These are phyloP conservation scores for Botrytis fragariae DNA, from an alignment of 2,329 filamentous ascomycete genomes.

Conservation along the genomic window DNA sequence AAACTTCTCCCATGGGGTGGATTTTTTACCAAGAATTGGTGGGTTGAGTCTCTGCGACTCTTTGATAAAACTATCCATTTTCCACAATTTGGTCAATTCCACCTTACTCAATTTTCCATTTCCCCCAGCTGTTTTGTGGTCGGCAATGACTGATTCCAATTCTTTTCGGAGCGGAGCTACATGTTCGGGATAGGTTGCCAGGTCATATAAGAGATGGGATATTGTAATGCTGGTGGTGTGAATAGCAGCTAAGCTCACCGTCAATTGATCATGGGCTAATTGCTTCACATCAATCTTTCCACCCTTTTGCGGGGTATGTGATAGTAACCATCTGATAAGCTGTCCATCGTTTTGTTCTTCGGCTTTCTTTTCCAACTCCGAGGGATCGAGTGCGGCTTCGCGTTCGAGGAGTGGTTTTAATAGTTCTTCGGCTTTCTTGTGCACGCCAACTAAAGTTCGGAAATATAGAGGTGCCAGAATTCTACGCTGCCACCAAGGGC, in stretches of 20 bases:
- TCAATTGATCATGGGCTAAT: constrained; percentile 9
- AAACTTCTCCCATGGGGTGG: neutral
- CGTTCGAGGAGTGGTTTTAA: neutral
- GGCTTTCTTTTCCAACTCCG: neutral
- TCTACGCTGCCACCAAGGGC: constrained; percentile 3
- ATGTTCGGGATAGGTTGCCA: constrained; percentile 14
- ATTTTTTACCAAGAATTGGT: constrained; percentile 23
- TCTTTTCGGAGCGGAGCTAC: constrained; percentile 11
- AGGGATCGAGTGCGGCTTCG: neutral
- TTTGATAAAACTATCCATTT: constrained; percentile 20
- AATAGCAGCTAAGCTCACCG: constrained; percentile 17
- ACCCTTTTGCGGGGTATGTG: neutral
- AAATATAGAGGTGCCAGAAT: constrained; percentile 18
- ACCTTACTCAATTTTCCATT: constrained; percentile 13
- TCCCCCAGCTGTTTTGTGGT: constrained; percentile 28
- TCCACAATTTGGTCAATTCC: constrained; percentile 13
- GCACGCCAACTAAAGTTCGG: neutral
- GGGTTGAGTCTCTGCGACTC: constrained; percentile 14
- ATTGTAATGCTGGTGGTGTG: constrained; percentile 48
- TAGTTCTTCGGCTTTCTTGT: constrained; percentile 3
- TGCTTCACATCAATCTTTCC: constrained; percentile 1
- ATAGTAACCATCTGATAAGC: constrained; percentile 7
- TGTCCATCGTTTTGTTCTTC: neutral
- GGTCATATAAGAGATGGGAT: constrained; percentile 40
- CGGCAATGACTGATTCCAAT: neutral